Percentiles rank a stretch among this genome's conserved stretches.
These are phyloP conservation scores for Mucor circinelloides DNA, from an alignment of 371 early-diverging fungal species.

Conservation along the genomic window DNA sequence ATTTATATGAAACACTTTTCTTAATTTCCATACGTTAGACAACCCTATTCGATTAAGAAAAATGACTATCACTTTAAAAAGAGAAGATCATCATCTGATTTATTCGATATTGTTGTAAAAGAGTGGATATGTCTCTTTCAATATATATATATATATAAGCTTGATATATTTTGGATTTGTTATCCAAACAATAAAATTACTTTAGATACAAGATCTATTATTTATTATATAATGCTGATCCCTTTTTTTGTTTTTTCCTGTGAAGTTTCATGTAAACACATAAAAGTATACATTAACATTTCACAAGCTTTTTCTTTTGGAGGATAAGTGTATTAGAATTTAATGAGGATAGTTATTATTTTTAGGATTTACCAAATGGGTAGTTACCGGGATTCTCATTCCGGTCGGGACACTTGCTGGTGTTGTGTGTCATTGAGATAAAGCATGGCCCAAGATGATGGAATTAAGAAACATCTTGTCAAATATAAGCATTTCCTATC, in stretches of 20 bases:
- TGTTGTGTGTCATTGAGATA: neutral
- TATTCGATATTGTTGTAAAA: neutral
- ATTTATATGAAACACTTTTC: neutral
- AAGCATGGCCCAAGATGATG: neutral
- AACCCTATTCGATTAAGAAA: neutral
- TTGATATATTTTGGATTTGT: conserved; percentile 1
- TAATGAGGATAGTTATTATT: conserved; percentile 5
- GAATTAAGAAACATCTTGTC: neutral
- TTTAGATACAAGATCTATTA: neutral
- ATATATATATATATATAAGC: neutral
- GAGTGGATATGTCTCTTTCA: neutral
- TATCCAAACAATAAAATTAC: neutral
- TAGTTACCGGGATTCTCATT: conserved; percentile 19
- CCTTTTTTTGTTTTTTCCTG: neutral
- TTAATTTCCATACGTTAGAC: neutral
- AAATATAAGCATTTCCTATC: neutral
- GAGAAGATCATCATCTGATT: neutral
- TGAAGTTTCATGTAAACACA: conserved; percentile 1
- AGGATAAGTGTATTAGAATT: neutral
- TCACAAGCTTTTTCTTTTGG: neutral
- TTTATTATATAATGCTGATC: conserved; percentile 3
- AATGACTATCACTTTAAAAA: neutral
- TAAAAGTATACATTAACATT: conserved; percentile 1
- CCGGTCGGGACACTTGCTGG: conserved; percentile 9
- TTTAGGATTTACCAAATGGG: conserved; percentile 23